Evolutionary conservation across 1,284 basidiomycete species (phyloP).

Genomic region (Naganishia albida): DNA sequence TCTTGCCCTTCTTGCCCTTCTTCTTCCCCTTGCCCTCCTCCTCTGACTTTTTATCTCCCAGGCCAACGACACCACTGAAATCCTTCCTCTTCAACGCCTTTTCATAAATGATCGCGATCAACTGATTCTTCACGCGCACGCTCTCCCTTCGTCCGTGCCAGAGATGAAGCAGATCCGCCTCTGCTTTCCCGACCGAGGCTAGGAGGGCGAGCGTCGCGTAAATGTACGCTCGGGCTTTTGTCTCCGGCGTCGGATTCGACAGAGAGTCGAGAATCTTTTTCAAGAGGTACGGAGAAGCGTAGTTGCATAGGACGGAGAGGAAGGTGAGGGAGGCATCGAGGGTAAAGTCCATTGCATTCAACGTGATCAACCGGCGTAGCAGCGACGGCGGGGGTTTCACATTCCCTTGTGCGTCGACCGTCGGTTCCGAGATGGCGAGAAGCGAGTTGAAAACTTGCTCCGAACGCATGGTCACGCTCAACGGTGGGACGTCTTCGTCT

Average conservation of each 20-base stretch:
- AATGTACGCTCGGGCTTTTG: constrained; percentile 66
- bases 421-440: constrained; percentile 32
- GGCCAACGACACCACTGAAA: constrained; percentile 65
- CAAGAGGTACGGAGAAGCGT: constrained; percentile 55
- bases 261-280: constrained; percentile 55
- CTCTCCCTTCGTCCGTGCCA: constrained; percentile 73
- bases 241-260: constrained; percentile 56
- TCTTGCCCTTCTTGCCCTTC: constrained; percentile 46
- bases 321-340: constrained; percentile 69
- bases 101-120: constrained; percentile 83
- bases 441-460: constrained; percentile 63
- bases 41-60: constrained; percentile 39
- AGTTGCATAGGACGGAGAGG: constrained; percentile 67
- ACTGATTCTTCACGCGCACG: constrained; percentile 68
- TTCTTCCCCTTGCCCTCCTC: constrained; percentile 34
- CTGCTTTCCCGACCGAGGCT: constrained; percentile 64
- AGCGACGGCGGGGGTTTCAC: constrained; percentile 53
- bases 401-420: constrained; percentile 7
- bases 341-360: constrained; percentile 71
- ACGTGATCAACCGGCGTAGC: constrained; percentile 63
- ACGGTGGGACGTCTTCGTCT: constrained; percentile 68
- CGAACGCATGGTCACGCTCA: constrained; percentile 70
- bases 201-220: constrained; percentile 69
- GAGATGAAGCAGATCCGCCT: constrained; percentile 73
- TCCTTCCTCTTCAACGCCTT: constrained; percentile 85